Evolutionary conservation across 306 rosid species (phyloP).

Genomic region (Leucaena leucocephala): DNA sequence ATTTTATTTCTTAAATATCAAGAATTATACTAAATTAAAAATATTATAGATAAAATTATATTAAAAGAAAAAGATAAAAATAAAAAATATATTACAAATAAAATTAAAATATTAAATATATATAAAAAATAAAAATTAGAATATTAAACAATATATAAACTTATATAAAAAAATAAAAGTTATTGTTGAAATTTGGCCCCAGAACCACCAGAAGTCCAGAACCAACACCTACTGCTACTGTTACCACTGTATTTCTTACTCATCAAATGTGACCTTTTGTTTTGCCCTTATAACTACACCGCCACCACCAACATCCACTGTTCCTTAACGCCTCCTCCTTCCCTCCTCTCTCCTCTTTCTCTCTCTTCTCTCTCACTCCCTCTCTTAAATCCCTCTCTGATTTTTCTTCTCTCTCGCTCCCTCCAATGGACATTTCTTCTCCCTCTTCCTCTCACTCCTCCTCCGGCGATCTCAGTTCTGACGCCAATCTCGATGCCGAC

Average conservation of each 20-base stretch:
- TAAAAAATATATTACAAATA: no score
- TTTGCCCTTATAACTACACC: conserved; percentile 23
- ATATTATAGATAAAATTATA: no score
- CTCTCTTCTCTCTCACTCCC: conserved; percentile 24
- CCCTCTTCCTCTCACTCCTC: conserved; percentile 26
- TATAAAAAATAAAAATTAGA: no score
- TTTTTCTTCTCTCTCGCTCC: conserved; percentile 20
- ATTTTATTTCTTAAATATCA: no score
- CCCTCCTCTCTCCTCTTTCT: conserved; percentile 37
- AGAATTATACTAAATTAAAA: no score
- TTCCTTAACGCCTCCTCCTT: conserved; percentile 51
- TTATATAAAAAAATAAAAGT: no score
- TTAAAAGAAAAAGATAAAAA: no score
- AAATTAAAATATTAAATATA: no score
- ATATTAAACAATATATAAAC: no score
- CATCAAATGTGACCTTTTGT: not conserved
- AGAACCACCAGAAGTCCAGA: conserved; percentile 18
- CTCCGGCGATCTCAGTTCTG: conserved; percentile 24
- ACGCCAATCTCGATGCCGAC: conserved; percentile 40
- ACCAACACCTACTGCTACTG: conserved; percentile 33
- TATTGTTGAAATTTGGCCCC: not conserved
- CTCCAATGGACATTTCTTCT: conserved; percentile 44
- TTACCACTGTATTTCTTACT: not conserved
- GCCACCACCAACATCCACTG: not conserved
- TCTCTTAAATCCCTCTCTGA: conserved; percentile 29